A percentile compares a stretch with the other conserved stretches of the same genome.
phyloP scores from a whole-genome alignment of 768 basidiomycete species.

The Chlorophyllum brunneum region DNA sequence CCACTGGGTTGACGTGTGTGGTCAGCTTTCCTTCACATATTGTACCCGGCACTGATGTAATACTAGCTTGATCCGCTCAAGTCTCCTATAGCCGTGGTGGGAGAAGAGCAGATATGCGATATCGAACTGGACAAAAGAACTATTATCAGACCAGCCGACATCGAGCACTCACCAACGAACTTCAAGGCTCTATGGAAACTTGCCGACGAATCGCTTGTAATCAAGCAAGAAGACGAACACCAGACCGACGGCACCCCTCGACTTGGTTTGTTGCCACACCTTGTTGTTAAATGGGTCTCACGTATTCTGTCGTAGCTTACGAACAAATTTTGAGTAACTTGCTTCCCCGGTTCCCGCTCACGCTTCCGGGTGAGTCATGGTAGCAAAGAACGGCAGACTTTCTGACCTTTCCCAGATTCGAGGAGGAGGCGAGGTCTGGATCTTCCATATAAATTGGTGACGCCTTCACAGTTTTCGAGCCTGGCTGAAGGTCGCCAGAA shows the following conservation, averaged over 20 bases:
- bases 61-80: slow-evolving; percentile 40
- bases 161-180: slow-evolving; percentile 28
- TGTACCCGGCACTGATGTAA: background rate
- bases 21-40: background rate
- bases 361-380: slow-evolving; percentile 29
- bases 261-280: background rate
- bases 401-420: slow-evolving; percentile 18
- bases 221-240: background rate
- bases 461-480: slow-evolving; percentile 30
- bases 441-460: slow-evolving; percentile 38
- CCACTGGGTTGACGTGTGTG: slow-evolving; percentile 53
- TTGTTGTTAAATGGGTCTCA: background rate
- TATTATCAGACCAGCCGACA: slow-evolving; percentile 29
- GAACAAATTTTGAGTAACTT: slow-evolving; percentile 28
- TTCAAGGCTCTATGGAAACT: slow-evolving; percentile 37
- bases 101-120: slow-evolving; percentile 51
- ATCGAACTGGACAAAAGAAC: slow-evolving; percentile 48
- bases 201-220: background rate
- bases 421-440: slow-evolving; percentile 20
- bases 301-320: too few species aligned
- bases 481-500: slow-evolving; percentile 43
- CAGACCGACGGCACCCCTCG: background rate
- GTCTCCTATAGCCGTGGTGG: slow-evolving; percentile 27
- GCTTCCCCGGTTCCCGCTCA: slow-evolving; percentile 38
- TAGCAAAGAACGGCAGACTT: background rate